A percentile compares a stretch with the other conserved stretches of the same genome.
Evolutionary conservation across 2,329 filamentous ascomycete genomes (phyloP).

Genomic region (Colletotrichum australisinense): DNA sequence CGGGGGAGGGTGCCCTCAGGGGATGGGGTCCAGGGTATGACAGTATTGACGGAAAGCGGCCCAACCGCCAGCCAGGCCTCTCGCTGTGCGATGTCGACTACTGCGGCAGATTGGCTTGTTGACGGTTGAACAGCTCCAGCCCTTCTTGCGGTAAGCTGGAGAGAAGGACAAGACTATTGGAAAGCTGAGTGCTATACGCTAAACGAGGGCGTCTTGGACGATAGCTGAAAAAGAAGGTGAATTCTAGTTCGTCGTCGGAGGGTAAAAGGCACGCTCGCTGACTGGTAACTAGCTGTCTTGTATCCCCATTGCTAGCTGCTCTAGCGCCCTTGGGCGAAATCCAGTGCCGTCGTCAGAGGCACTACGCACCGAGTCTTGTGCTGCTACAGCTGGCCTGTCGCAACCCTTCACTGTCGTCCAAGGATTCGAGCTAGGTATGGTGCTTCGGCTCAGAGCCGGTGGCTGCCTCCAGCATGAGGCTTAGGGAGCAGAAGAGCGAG

Average conservation of each 20-base stretch:
- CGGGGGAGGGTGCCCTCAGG: constrained; percentile 6
- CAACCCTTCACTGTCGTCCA: not conserved
- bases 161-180: constrained; percentile 20
- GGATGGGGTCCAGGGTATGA: not conserved
- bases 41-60: not conserved
- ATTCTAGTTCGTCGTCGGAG: not conserved
- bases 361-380: not conserved
- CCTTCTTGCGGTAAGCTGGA: not conserved
- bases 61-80: not conserved
- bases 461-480: constrained; percentile 27
- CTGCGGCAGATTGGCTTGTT: not conserved
- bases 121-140: not conserved
- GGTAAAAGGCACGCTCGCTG: not conserved
- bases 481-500: constrained; percentile 20
- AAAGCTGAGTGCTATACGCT: constrained; percentile 5
- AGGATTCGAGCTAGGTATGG: not conserved
- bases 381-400: not conserved
- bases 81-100: not conserved
- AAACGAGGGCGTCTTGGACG: not conserved
- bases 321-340: not conserved
- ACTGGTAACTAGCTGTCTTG: constrained; percentile 10
- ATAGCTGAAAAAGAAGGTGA: constrained; percentile 14
- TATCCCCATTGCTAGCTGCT: not conserved
- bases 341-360: constrained; percentile 16
- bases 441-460: constrained; percentile 22